Percentiles rank a stretch among this genome's conserved stretches.
Evolutionary conservation across 2,329 filamentous ascomycete species (phyloP).

Genomic region (Blastomyces percursus): DNA sequence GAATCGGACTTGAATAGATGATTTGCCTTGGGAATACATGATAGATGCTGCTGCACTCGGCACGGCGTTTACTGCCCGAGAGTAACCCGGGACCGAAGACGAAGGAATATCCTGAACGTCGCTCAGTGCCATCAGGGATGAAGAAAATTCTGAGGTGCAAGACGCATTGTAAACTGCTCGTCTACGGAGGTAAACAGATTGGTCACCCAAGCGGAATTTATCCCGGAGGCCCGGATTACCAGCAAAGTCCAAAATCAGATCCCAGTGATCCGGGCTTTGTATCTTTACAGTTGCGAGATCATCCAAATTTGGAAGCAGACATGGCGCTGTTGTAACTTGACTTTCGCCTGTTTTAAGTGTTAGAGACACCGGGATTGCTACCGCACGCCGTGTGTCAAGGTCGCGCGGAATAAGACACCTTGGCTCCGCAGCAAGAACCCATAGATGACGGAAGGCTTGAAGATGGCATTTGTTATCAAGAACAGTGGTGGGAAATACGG

Average conservation of each 20-base stretch:
- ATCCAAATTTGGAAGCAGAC: constrained; percentile 41
- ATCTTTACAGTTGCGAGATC: constrained; percentile 30
- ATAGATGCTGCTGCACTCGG: background rate
- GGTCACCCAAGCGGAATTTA: constrained; percentile 53
- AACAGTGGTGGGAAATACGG: constrained; percentile 76
- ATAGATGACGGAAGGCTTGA: constrained; percentile 93
- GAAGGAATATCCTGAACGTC: constrained; percentile 41
- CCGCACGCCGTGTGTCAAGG: constrained; percentile 67
- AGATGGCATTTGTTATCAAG: constrained; percentile 91
- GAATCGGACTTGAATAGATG: constrained; percentile 19
- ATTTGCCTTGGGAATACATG: constrained; percentile 17
- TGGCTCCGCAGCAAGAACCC: constrained; percentile 85
- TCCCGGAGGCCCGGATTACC: constrained; percentile 50
- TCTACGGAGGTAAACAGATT: constrained; percentile 63
- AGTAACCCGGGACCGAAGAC: constrained; percentile 15
- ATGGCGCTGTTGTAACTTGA: constrained; percentile 40
- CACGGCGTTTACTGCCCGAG: background rate
- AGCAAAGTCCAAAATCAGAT: constrained; percentile 63
- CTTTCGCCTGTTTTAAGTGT: constrained; percentile 40
- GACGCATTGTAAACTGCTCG: constrained; percentile 54
- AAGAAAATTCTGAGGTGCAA: constrained; percentile 54
- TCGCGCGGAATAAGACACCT: constrained; percentile 83
- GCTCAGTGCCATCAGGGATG: constrained; percentile 63
- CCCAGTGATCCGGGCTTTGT: constrained; percentile 59
- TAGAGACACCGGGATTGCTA: constrained; percentile 61